These are phyloP conservation scores for Alloteropsis angusta DNA, from an alignment of 202 grass and related monocot genomes.

Conservation along the genomic window DNA sequence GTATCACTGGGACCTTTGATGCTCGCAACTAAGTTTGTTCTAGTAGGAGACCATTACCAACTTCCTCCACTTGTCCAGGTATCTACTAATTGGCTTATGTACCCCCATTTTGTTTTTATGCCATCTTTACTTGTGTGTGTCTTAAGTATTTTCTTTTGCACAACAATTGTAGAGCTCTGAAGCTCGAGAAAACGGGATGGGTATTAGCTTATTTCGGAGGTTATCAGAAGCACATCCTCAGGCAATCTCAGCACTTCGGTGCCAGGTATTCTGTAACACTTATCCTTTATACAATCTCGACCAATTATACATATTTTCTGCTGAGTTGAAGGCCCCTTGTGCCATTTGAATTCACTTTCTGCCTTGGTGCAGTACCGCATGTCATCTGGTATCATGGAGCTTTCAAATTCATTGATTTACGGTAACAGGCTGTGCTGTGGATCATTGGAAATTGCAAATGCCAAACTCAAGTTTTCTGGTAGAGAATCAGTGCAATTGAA, in stretches of 20 bases:
- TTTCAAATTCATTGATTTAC: slow-evolving; percentile 87
- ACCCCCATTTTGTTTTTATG: slow-evolving; percentile 5
- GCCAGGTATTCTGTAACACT: slow-evolving; percentile 48
- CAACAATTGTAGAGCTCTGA: slow-evolving; percentile 61
- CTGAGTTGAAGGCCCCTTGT: slow-evolving; percentile 12
- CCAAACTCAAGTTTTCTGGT: slow-evolving; percentile 64
- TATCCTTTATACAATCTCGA: neutral
- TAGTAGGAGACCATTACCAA: slow-evolving; percentile 96
- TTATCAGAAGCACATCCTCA: slow-evolving; percentile 91
- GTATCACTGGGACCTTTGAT: slow-evolving; percentile 90
- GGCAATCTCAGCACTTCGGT: slow-evolving; percentile 82
- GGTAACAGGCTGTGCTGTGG: slow-evolving; percentile 74
- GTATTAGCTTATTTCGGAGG: slow-evolving; percentile 89
- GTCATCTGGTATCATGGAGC: slow-evolving; percentile 94
- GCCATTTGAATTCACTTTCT: slow-evolving; percentile 18
- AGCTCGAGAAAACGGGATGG: slow-evolving; percentile 87
- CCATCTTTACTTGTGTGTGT: neutral
- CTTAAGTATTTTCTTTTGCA: slow-evolving; percentile 1
- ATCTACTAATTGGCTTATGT: slow-evolving; percentile 4
- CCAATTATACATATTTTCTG: slow-evolving; percentile 12
- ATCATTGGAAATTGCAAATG: slow-evolving; percentile 68
- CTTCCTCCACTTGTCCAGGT: slow-evolving; percentile 97
- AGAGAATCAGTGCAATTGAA: slow-evolving; percentile 40
- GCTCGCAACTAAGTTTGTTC: slow-evolving; percentile 89
- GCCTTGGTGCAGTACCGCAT: slow-evolving; percentile 76